Conservation (phyloP, 1,139 yeast genomes). For the Sugiyamaella xylanicola region DNA sequence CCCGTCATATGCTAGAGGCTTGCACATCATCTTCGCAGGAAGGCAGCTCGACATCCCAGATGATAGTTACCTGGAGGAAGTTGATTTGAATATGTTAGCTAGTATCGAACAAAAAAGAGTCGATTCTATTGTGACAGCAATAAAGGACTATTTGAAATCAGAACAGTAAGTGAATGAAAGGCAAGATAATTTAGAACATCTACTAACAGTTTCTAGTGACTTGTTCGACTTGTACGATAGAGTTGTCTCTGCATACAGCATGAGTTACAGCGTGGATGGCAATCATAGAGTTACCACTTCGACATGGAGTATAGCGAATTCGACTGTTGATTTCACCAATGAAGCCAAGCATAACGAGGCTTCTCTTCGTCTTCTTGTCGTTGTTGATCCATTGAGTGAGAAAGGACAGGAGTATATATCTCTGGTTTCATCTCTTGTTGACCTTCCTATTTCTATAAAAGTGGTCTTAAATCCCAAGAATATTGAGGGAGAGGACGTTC, state of each 20-base stretch:
- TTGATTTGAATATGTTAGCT: conserved; percentile 31
- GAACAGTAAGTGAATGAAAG: conserved; percentile 8
- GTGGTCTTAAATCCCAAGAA: conserved; percentile 62
- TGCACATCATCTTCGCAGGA: conserved; percentile 26
- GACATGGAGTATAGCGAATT: conserved; percentile 26
- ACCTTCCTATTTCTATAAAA: conserved; percentile 48
- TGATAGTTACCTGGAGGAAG: conserved; percentile 9
- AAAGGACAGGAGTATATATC: conserved; percentile 63
- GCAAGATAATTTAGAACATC: not conserved
- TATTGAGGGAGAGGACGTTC: conserved; percentile 47
- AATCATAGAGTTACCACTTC: conserved; percentile 26
- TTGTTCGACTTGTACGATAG: conserved; percentile 32
- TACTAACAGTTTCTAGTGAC: conserved; percentile 16
- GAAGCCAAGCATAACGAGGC: conserved; percentile 30
- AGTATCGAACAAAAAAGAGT: conserved; percentile 37
- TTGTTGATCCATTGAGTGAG: conserved; percentile 74
- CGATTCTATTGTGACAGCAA: conserved; percentile 23
- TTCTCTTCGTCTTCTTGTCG: conserved; percentile 52
- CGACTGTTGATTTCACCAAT: conserved; percentile 32
- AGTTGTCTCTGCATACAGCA: conserved; percentile 30
- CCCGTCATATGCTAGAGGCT: not conserved
- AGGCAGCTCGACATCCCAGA: conserved; percentile 21
- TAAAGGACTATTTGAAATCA: conserved; percentile 6
- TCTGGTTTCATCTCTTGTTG: conserved; percentile 50
- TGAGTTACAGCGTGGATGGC: conserved; percentile 21